Percentiles rank a stretch among this genome's conserved stretches.
phyloP scores from a whole-genome alignment of 1,139 yeast genomes.

The Nakaseomyces bracarensis region DNA sequence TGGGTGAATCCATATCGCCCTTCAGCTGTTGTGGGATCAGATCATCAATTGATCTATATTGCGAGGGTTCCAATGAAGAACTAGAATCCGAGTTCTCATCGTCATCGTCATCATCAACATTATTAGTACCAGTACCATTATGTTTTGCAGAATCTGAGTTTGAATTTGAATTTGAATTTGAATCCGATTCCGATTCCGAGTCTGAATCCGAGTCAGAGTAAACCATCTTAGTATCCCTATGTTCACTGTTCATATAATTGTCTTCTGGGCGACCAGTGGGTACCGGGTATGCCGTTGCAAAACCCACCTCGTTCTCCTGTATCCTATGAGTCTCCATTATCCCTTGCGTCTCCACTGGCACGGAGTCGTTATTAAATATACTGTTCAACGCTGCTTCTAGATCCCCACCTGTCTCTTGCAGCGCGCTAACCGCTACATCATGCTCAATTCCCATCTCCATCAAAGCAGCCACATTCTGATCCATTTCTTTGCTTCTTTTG shows the following conservation, averaged over 20 bases:
- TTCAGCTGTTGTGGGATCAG: constrained; percentile 9
- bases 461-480: constrained; percentile 13
- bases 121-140: background rate
- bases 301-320: background rate
- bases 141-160: background rate
- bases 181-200: background rate
- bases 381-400: constrained; percentile 27
- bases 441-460: constrained; percentile 28
- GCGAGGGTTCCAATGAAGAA: background rate
- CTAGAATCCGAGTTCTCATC: background rate
- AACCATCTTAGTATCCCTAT: too few species aligned
- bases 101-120: too few species aligned
- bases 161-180: background rate
- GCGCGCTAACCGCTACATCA: constrained; percentile 26
- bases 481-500: background rate
- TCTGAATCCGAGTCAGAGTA: background rate
- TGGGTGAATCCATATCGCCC: constrained; percentile 17
- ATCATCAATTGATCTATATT: background rate
- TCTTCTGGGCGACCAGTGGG: too few species aligned
- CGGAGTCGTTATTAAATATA: constrained; percentile 16
- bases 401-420: constrained; percentile 20
- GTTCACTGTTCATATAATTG: background rate
- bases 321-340: background rate
- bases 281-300: too few species aligned
- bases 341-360: background rate